Evolutionary conservation across 148 eudicot genomes (phyloP).

Genomic region (Drosera capensis): DNA sequence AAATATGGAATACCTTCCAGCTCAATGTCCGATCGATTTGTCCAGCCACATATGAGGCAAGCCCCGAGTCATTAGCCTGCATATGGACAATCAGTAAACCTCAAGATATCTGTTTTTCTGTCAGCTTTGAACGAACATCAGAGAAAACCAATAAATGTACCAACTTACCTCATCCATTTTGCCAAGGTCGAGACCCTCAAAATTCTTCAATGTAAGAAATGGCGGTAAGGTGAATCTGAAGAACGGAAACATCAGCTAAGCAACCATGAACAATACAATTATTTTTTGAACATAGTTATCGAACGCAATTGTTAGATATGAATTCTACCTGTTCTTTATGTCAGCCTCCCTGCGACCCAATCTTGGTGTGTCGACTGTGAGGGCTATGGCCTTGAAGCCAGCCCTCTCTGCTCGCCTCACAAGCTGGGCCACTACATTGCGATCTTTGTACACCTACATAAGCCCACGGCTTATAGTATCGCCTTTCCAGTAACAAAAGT

Average conservation of each 20-base stretch:
- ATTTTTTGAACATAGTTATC: not conserved
- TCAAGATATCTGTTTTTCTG: not conserved
- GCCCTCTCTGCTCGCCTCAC: conserved; percentile 97
- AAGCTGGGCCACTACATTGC: conserved; percentile 94
- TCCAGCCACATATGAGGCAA: conserved; percentile 92
- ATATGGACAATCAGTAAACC: not conserved
- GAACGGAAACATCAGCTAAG: not conserved
- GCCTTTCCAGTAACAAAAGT: not conserved
- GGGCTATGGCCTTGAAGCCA: conserved; percentile 96
- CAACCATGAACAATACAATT: not conserved
- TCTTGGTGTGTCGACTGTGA: conserved; percentile 93
- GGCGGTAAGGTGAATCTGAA: conserved; percentile 82
- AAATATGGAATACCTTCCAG: conserved; percentile 57
- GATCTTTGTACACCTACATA: conserved; percentile 81
- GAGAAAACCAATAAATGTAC: not conserved
- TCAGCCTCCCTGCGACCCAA: conserved; percentile 96
- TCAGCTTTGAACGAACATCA: not conserved
- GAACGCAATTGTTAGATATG: not conserved
- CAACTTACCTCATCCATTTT: conserved; percentile 77
- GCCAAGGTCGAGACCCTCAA: conserved; percentile 94
- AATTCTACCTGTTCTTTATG: conserved; percentile 70
- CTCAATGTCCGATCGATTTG: conserved; percentile 86
- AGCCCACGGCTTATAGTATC: not conserved
- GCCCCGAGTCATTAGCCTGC: conserved; percentile 85
- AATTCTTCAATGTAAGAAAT: conserved; percentile 76